Percentiles rank a stretch among this genome's conserved stretches.
phyloP scores from a whole-genome alignment of 1,139 yeast species.

The Arxiozyma heterogenica region DNA sequence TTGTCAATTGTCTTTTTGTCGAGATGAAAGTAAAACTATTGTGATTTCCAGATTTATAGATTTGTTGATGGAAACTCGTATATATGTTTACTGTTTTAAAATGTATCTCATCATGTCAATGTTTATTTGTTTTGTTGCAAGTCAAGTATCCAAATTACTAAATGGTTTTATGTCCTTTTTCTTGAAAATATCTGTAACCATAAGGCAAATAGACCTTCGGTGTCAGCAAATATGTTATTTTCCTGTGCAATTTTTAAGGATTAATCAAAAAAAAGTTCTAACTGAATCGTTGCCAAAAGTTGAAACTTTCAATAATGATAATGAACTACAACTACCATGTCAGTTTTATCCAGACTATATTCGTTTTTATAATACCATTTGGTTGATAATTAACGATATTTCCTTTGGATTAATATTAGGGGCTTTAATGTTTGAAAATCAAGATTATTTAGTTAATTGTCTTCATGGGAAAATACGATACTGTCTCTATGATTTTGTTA shows the following conservation, averaged over 20 bases:
- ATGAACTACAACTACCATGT: constrained; percentile 20
- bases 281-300: constrained; percentile 32
- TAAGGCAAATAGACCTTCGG: constrained; percentile 72
- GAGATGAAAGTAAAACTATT: not conserved
- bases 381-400: constrained; percentile 80
- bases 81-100: constrained; percentile 1
- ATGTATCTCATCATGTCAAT: constrained; percentile 12
- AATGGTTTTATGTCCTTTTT: constrained; percentile 32
- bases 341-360: constrained; percentile 62
- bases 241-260: constrained; percentile 69
- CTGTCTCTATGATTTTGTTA: constrained; percentile 33
- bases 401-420: constrained; percentile 62
- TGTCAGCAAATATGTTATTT: constrained; percentile 68
- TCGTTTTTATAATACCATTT: constrained; percentile 74
- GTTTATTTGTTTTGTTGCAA: constrained; percentile 29
- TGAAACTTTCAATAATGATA: constrained; percentile 7
- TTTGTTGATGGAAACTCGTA: not conserved
- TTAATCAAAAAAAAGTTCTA: constrained; percentile 31
- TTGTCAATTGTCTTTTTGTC: constrained; percentile 6
- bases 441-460: constrained; percentile 24
- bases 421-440: constrained; percentile 41
- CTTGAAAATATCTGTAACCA: constrained; percentile 49
- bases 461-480: constrained; percentile 12
- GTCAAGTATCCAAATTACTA: constrained; percentile 32
- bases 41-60: not conserved